Evolutionary conservation across 1,139 yeast genomes (phyloP).

Genomic region (Hansenula anomala): DNA sequence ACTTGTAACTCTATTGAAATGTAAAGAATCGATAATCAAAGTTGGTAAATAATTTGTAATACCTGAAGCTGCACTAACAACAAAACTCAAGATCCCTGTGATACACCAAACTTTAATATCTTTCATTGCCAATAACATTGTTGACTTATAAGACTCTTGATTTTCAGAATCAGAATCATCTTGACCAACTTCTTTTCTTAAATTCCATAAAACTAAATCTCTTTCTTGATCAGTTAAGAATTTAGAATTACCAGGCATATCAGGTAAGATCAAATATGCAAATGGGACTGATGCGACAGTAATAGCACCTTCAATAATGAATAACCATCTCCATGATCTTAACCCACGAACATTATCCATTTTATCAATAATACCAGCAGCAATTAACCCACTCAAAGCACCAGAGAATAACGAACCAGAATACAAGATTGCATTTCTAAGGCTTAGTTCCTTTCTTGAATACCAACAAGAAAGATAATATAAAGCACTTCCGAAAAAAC

Average conservation of each 20-base stretch:
- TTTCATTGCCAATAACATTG: conserved; percentile 35
- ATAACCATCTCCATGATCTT: conserved; percentile 50
- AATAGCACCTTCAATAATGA: conserved; percentile 53
- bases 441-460: conserved; percentile 41
- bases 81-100: conserved; percentile 41
- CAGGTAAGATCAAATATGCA: conserved; percentile 50
- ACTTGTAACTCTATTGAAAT: conserved; percentile 44
- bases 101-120: conserved; percentile 45
- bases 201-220: conserved; percentile 45
- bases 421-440: conserved; percentile 54
- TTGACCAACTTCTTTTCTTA: conserved; percentile 47
- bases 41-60: conserved; percentile 62
- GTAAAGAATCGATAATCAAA: conserved; percentile 50
- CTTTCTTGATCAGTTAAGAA: conserved; percentile 46
- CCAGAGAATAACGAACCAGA: conserved; percentile 56
- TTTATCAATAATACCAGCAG: conserved; percentile 38
- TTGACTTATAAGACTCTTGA: conserved; percentile 32
- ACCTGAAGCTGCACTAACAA: conserved; percentile 55
- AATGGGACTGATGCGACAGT: conserved; percentile 50
- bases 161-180: conserved; percentile 46
- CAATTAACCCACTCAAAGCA: conserved; percentile 55
- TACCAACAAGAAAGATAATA: conserved; percentile 49
- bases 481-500: conserved; percentile 47
- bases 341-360: conserved; percentile 33
- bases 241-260: conserved; percentile 50